These are phyloP conservation scores for Strigomonas galati DNA, from an alignment of 208 protist species.

Conservation along the genomic window DNA sequence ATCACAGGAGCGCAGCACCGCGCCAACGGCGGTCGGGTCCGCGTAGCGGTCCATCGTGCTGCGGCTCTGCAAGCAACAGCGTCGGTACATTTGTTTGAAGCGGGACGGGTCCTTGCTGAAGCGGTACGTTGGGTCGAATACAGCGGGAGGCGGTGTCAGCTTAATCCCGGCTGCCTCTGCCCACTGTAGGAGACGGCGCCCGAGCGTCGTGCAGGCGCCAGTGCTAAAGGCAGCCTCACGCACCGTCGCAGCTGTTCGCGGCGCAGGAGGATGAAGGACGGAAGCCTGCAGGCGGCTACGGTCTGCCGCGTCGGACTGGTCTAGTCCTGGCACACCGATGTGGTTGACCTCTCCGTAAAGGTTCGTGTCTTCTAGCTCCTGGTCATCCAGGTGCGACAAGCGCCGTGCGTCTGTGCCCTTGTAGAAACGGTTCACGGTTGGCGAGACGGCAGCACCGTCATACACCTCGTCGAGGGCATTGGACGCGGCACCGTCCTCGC, in stretches of 20 bases:
- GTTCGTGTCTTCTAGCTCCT: not conserved
- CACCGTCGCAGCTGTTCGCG: not conserved
- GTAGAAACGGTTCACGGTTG: not conserved
- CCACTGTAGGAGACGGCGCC: conserved; percentile 25
- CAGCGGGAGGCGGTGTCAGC: conserved; percentile 5
- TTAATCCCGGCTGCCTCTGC: conserved; percentile 20
- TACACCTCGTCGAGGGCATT: not conserved
- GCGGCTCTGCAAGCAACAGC: not conserved
- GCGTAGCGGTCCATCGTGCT: conserved; percentile 1
- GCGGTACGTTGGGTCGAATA: conserved; percentile 4
- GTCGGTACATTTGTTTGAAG: not conserved
- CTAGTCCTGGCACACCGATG: not conserved
- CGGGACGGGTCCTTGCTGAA: not conserved
- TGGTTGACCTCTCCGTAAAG: not conserved
- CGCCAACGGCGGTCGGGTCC: conserved; percentile 3
- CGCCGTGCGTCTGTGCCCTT: not conserved
- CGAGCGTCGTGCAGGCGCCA: conserved; percentile 13
- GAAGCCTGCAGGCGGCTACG: no score
- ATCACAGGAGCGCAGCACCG: conserved; percentile 5
- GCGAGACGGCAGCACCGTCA: not conserved
- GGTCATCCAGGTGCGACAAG: not conserved
- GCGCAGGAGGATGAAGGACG: no score
- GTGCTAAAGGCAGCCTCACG: conserved; percentile 1
- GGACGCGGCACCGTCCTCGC: not conserved
- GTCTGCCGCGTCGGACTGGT: not conserved